A percentile compares a stretch with the other conserved stretches of the same genome.
phyloP scores from a whole-genome alignment of 2,329 filamentous ascomycete genomes.

The Penicillium rolfsii region DNA sequence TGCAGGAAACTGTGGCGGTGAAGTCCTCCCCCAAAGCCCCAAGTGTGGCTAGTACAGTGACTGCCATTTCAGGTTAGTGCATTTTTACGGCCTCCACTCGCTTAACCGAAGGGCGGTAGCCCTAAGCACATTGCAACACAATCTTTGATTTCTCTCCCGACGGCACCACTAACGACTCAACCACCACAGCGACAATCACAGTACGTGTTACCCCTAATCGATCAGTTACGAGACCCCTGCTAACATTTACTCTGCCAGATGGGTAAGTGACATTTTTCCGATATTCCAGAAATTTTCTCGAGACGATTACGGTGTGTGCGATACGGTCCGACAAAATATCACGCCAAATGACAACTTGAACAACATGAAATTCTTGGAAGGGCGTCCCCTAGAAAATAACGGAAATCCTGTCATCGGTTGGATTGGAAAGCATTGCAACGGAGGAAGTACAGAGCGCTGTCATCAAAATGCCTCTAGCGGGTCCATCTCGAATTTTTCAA shows the following conservation, averaged over 20 bases:
- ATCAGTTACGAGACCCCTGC: constrained; percentile 27
- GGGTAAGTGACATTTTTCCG: constrained; percentile 58
- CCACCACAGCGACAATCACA: constrained; percentile 58
- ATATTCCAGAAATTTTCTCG: constrained; percentile 32
- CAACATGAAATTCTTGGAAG: neutral
- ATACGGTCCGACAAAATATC: constrained; percentile 31
- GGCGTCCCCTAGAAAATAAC: neutral
- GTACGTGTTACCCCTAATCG: constrained; percentile 43
- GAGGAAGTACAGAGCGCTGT: constrained; percentile 13
- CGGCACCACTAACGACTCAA: constrained; percentile 42
- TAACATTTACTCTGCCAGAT: constrained; percentile 53
- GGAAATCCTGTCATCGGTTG: neutral
- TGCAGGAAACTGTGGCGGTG: constrained; percentile 11
- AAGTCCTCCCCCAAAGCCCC: constrained; percentile 3
- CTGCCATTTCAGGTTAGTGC: constrained; percentile 34
- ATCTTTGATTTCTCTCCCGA: constrained; percentile 44
- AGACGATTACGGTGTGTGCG: constrained; percentile 37
- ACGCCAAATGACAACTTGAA: constrained; percentile 17
- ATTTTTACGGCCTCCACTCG: constrained; percentile 33
- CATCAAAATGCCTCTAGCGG: constrained; percentile 1
- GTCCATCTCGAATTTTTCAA: constrained; percentile 11
- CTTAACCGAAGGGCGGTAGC: constrained; percentile 51
- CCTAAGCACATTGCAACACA: constrained; percentile 49
- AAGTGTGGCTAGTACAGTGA: constrained; percentile 18
- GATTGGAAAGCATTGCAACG: neutral